Evolutionary conservation across 1,284 basidiomycete genomes (phyloP).

Genomic region (Naganishia albida): DNA sequence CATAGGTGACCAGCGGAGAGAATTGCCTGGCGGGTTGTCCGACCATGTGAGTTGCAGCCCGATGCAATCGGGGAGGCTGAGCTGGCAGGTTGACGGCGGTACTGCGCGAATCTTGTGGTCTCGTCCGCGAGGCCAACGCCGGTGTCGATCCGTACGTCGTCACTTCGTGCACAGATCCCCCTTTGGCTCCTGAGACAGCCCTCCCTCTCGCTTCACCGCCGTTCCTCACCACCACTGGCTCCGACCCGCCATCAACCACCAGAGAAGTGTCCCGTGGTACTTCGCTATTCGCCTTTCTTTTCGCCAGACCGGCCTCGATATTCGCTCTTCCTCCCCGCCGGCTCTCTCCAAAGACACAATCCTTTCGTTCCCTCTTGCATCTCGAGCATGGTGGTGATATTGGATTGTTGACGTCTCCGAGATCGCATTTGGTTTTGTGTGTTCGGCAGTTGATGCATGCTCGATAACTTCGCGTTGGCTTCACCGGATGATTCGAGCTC

Average conservation of each 20-base stretch:
- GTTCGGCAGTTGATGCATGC: constrained; percentile 33
- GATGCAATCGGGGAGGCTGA: not conserved
- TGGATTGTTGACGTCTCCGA: constrained; percentile 55
- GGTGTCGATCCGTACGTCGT: no score
- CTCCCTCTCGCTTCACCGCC: not conserved
- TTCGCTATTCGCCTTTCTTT: constrained; percentile 13
- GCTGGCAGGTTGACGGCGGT: not conserved
- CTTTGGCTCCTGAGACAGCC: no score
- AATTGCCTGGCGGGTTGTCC: not conserved
- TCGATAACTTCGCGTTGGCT: constrained; percentile 26
- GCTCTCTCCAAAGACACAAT: constrained; percentile 55
- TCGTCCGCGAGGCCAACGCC: not conserved
- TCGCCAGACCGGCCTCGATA: constrained; percentile 38
- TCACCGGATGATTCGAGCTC: not conserved
- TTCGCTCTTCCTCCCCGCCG: constrained; percentile 44
- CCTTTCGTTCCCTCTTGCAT: constrained; percentile 54
- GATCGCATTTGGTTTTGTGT: constrained; percentile 56
- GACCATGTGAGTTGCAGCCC: not conserved
- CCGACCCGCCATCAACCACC: not conserved
- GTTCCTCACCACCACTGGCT: not conserved
- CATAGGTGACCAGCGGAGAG: not conserved
- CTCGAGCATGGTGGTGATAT: constrained; percentile 55
- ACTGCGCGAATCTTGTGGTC: not conserved
- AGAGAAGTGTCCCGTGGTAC: not conserved
- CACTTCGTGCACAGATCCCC: no score